Base-by-base conservation (phyloP, 2,329 filamentous ascomycete genomes). In the Fusarium sp. region DNA sequence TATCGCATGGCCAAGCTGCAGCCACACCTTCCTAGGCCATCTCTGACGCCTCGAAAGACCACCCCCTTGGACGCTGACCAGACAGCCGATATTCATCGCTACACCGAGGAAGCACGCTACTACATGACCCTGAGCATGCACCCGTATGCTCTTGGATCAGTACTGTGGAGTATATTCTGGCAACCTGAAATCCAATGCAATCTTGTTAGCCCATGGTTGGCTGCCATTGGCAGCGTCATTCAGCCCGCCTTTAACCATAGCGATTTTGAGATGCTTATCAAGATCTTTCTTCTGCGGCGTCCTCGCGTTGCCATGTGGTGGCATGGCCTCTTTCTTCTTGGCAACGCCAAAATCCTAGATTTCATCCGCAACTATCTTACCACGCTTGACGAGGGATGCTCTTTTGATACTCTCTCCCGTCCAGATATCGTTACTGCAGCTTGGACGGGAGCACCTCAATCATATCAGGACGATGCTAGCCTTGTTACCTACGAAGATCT, bases 51-150 rank as follows among this genome's bases (percentile, higher is more conserved):
- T 20, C 53, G 45, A 38, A 63, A 48, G 26, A 28, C 51, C 11
- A 30, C 20, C 9, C 19, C 48, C 11, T 44, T 70, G 20, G 54
- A 62, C 36, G 32, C 56, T 42, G 40, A 54, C 19, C 62, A 67
- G 28, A 32, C 38, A 19, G 49, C 67, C 12, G 60, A 65, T 15
- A 49, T 73, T 21, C 68, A 55, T 38, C 54, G 56, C 17, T 73
- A 73, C 12, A 60, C 66, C 7, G 39, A 39, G 20, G 71, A 73
- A 23, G 57, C 68, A 21, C 68, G 51, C 28, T 76, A 75, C 50
- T 71, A 75, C 59, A 75, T 76, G 74, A 76, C 74, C n/a, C 65
- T 76, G 34, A 75, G 74, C 55, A 70, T 74, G 70, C 68, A 73
- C n/a, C 70, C 68, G 14, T 56, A 60, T 21, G 56, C 65, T 21